phyloP scores from a whole-genome alignment of 169 alveolate genomes.

The Eimeria zaria region DNA sequence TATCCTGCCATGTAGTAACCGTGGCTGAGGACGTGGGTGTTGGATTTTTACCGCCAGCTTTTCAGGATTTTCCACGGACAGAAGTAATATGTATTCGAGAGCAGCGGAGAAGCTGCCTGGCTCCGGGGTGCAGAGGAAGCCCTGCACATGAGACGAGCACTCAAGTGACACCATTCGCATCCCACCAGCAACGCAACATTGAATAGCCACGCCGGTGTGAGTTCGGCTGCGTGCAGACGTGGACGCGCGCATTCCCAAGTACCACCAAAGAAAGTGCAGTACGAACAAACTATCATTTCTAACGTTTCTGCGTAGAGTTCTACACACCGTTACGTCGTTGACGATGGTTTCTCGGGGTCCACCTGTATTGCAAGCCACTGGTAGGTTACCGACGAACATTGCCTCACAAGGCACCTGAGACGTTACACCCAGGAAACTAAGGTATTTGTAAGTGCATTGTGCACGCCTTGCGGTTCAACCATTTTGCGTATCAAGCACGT shows the following conservation, averaged over 20 bases:
- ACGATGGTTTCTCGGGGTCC: slow-evolving; percentile 97
- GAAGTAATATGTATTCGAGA: slow-evolving; percentile 23
- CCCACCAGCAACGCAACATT: not conserved
- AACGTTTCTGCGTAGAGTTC: not conserved
- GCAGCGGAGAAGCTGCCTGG: slow-evolving; percentile 38
- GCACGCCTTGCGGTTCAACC: not conserved
- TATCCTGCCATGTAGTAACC: not conserved
- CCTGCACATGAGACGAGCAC: slow-evolving; percentile 2
- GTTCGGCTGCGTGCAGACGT: not conserved
- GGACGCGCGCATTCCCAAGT: not conserved
- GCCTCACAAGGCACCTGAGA: slow-evolving; percentile 85
- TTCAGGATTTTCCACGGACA: slow-evolving; percentile 22
- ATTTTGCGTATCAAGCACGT: not conserved
- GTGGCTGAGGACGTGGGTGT: not conserved
- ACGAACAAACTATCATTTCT: not conserved
- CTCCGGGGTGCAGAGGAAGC: slow-evolving; percentile 68
- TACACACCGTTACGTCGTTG: slow-evolving; percentile 92
- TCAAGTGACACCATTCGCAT: not conserved
- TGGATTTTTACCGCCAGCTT: not conserved
- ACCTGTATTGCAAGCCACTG: slow-evolving; percentile 96
- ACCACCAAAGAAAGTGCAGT: not conserved
- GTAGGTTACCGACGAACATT: slow-evolving; percentile 91
- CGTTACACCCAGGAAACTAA: not conserved
- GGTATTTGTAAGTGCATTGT: not conserved
- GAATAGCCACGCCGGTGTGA: not conserved